Base-by-base conservation (phyloP, 768 basidiomycete genomes). In the Panus rudis region DNA sequence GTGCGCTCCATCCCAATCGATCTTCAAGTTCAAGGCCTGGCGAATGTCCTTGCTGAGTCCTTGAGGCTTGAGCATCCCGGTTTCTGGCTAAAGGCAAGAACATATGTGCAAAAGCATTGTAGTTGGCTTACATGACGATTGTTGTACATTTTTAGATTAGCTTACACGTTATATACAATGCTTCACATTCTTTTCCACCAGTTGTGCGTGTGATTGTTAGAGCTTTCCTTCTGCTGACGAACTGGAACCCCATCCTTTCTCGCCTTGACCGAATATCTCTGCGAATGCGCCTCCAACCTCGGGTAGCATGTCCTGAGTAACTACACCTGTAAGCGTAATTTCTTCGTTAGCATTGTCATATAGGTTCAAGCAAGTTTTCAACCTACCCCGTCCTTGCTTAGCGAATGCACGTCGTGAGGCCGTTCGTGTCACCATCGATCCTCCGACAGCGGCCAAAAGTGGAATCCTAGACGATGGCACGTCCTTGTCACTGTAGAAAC, bases 381-480 rank as follows among this genome's bases (percentile, higher is more conserved):
- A 25, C 48, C 37, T 27, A 53, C 57, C 79, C 51, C 96, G 70
- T 1, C 90, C 88, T 52, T 84, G 72, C 56, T 79, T 77, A 30
- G 64, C 60, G 57, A 89, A 99, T 3, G 90, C 90, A 17, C 73
- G 64, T 24, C 76, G 75, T 41, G 90, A 92, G 13, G 87, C 75
- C 2, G 83, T 81, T 6, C 96, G 80, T 6, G 93, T 98, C 10
- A 96, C 80, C 62, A 92, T 79, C 42, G 89, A 90, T 7, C 79
- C 94, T 1, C 79, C 93, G 13, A 89, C 72, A 7, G 92, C 88
- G 0, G 92, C 89, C 7, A 97, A 65, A 6, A 94, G 63, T 0
- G 94, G 89, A 50, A 97, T 75, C 11, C 77, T 72, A 21, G 80
- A 81, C 24, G 72, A 62, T 6, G 81, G 67, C 35, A 84, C 61